Evolutionary conservation across 495 filamentous ascomycete species (phyloP), one percentile per base, ranked within the genome.

Genomic region (Saxispiralis lemnorum): DNA sequence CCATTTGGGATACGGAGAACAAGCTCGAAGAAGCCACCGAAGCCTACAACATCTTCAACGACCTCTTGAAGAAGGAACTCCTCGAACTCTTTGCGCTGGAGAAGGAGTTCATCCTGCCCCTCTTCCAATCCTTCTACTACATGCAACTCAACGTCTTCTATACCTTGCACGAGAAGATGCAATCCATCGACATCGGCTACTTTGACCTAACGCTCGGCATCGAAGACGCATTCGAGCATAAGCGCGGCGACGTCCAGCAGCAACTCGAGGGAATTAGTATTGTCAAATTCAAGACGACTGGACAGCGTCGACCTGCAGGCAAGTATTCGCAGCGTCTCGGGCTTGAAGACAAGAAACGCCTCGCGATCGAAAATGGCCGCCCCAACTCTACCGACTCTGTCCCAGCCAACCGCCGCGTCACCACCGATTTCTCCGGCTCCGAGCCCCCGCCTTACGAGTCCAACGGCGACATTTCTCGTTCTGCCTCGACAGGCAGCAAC

Each of bases 101-200:
- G 60, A 72, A 83, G 45, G 83, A 99, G 58, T 96, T 99, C 63
- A 99, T 99, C 61, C 78, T 79, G 45, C 89, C 89, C 12, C 71
- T 99, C 7, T 99, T 99, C 70, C 92, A 95, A 54, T 93, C 85
- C 28, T 99, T 96, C 67, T 99, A 99, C 64, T 99, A 99, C 68
- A 96, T 99, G 92, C 89, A 99, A 60, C 73, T 99, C 43, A 99
- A 99, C 60, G 86, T 99, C 48, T 99, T 96, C 63, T 99, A 99
- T 62, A 96, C 92, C 0, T 68, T 99, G 30, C 89, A 99, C 61
- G 89, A 99, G 62, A 81, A 74, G 61, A 96, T 96, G 92, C 89
- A 95, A 61, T 76, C 69, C 44, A 83, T 92, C 56, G 83, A 95
- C 58, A 96, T 99, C 54, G 83, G 81, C 45, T 99, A 99, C 64